These are phyloP conservation scores for Teunomyces stri DNA, from an alignment of 805 yeast species.

Conservation along the genomic window DNA sequence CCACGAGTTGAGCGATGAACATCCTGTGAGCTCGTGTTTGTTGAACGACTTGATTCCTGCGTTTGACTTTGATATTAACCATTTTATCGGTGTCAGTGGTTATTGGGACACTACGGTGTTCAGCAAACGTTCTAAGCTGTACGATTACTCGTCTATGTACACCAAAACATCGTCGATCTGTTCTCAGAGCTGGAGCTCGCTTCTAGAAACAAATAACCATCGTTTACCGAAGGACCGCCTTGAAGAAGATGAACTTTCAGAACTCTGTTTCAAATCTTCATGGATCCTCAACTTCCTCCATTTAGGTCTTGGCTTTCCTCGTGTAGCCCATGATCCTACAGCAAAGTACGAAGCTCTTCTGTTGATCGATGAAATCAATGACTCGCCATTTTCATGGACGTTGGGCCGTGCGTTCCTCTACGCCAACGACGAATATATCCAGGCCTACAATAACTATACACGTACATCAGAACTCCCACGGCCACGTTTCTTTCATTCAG, in stretches of 20 bases:
- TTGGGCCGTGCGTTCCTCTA: conserved; percentile 61
- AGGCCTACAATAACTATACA: conserved; percentile 35
- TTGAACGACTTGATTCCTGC: conserved; percentile 53
- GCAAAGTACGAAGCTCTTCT: conserved; percentile 35
- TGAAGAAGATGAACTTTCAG: conserved; percentile 45
- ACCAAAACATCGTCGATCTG: conserved; percentile 48
- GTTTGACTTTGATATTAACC: conserved; percentile 54
- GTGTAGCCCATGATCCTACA: conserved; percentile 36
- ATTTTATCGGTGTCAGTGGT: conserved; percentile 65
- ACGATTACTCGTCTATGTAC: conserved; percentile 45
- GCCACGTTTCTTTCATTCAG: conserved; percentile 50
- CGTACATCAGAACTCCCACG: conserved; percentile 11
- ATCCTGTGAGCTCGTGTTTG: conserved; percentile 46
- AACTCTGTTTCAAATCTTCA: conserved; percentile 59
- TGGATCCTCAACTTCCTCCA: conserved; percentile 60
- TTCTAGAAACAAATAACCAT: conserved; percentile 32
- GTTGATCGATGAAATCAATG: conserved; percentile 42
- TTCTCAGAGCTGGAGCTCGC: conserved; percentile 36
- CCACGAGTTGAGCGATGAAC: conserved; percentile 27
- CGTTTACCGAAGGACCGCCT: conserved; percentile 27
- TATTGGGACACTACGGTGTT: conserved; percentile 59
- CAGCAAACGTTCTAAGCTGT: conserved; percentile 11
- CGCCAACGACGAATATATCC: conserved; percentile 52
- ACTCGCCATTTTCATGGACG: conserved; percentile 53
- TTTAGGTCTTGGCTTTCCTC: conserved; percentile 58